A percentile compares a stretch with the other conserved stretches of the same genome.
phyloP scores from a whole-genome alignment of 129 eudicot species.

The Heracleum sosnowskyi region DNA sequence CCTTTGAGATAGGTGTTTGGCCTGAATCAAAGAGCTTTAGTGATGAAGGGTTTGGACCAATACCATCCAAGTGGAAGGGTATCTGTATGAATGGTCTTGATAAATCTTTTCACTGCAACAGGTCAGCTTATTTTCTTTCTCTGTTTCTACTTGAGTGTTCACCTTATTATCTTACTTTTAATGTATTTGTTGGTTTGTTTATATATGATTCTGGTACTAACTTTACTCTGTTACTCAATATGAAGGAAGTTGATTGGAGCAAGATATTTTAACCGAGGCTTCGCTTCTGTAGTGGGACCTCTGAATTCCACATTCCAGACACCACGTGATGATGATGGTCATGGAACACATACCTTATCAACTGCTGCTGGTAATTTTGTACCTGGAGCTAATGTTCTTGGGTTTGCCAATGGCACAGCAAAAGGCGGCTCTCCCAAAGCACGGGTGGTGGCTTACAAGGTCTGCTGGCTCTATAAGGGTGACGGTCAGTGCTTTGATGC shows the following conservation, averaged over 20 bases:
- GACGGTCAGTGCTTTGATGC: constrained; percentile 76
- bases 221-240: constrained; percentile 6
- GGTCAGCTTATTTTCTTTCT: constrained; percentile 44
- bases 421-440: constrained; percentile 96
- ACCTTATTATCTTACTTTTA: background rate
- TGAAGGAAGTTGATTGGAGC: constrained; percentile 93
- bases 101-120: constrained; percentile 65
- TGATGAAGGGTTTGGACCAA: constrained; percentile 68
- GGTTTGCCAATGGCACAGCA: constrained; percentile 76
- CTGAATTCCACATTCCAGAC: constrained; percentile 41
- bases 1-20: constrained; percentile 66
- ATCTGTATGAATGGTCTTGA: constrained; percentile 59
- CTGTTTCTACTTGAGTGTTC: background rate
- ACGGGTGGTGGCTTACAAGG: constrained; percentile 84
- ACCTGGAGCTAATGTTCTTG: constrained; percentile 51
- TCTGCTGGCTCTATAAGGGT: constrained; percentile 63
- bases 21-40: constrained; percentile 90
- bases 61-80: constrained; percentile 92
- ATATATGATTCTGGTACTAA: background rate
- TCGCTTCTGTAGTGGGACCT: constrained; percentile 45
- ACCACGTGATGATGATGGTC: constrained; percentile 81
- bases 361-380: constrained; percentile 92
- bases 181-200: background rate
- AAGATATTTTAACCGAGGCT: constrained; percentile 84
- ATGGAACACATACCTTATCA: constrained; percentile 94